A percentile compares a stretch with the other conserved stretches of the same genome.
These are phyloP conservation scores for Trypanosomatidae sp. DNA, from an alignment of 208 protist species.

Conservation along the genomic window DNA sequence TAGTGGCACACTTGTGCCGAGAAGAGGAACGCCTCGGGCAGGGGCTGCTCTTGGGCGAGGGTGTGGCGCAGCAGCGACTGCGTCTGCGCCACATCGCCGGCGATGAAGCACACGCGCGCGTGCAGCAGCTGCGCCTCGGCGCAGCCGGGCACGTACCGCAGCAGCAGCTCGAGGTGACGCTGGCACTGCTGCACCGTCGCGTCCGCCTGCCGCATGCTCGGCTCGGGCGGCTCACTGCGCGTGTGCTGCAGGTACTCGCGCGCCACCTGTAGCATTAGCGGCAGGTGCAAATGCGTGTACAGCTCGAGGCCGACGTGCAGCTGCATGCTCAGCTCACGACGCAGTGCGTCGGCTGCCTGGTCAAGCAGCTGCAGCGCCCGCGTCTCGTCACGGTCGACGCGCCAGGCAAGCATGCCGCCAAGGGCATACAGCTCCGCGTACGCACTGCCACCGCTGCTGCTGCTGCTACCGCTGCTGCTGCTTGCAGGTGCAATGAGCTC, in stretches of 20 bases:
- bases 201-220: constrained; percentile 34
- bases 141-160: constrained; percentile 72
- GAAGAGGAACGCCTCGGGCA: constrained; percentile 80
- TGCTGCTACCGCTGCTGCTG: too few relatives aligned
- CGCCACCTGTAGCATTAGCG: constrained; percentile 74
- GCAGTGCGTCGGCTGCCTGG: constrained; percentile 64
- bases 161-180: constrained; percentile 60
- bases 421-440: constrained; percentile 72
- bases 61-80: constrained; percentile 48
- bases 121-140: constrained; percentile 83
- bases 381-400: constrained; percentile 39
- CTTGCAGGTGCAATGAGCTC: too few relatives aligned
- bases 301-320: constrained; percentile 53
- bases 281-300: constrained; percentile 67
- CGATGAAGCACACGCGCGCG: constrained; percentile 68
- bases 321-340: constrained; percentile 42
- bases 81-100: constrained; percentile 59
- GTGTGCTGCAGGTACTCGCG: constrained; percentile 79
- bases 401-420: constrained; percentile 68
- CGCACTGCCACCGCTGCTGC: constrained; percentile 47
- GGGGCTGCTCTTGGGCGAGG: constrained; percentile 52
- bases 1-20: constrained; percentile 84
- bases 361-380: constrained; percentile 50
- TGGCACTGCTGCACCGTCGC: constrained; percentile 51
- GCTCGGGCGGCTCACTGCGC: constrained; percentile 79